phyloP scores from a whole-genome alignment of 164 flowering plant genomes.

The Vitis cinerea region DNA sequence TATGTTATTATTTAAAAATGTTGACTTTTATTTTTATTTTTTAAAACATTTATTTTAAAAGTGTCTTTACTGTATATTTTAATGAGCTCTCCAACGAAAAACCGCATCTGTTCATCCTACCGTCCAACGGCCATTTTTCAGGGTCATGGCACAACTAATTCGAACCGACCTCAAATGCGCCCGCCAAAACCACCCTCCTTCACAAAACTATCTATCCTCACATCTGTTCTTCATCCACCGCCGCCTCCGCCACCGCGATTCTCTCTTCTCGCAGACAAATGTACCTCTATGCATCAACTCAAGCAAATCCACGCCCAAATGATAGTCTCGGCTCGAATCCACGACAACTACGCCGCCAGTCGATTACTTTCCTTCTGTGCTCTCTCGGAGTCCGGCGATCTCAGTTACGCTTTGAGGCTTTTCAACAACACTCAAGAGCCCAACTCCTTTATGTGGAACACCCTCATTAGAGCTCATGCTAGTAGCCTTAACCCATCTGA shows the following conservation, averaged over 20 bases:
- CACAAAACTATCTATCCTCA: not conserved
- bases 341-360: constrained; percentile 65
- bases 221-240: constrained; percentile 8
- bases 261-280: constrained; percentile 53
- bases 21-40: too few species aligned
- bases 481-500: constrained; percentile 30
- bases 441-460: constrained; percentile 70
- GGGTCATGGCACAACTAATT: not conserved
- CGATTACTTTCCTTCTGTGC: constrained; percentile 58
- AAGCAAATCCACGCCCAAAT: constrained; percentile 72
- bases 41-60: too few species aligned
- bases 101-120: too few species aligned
- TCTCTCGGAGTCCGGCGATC: constrained; percentile 45
- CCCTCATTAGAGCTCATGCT: constrained; percentile 58
- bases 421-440: constrained; percentile 39
- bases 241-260: constrained; percentile 20
- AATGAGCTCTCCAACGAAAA: too few species aligned
- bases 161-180: too few species aligned
- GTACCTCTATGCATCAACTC: constrained; percentile 54
- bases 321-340: constrained; percentile 49
- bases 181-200: not conserved
- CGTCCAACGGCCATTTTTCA: not conserved
- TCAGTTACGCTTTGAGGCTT: constrained; percentile 44
- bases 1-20: too few species aligned
- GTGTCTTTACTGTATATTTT: too few species aligned